Evolutionary conservation across 805 yeast genomes (phyloP).

Genomic region (Wickerhamomyces canadensis): DNA sequence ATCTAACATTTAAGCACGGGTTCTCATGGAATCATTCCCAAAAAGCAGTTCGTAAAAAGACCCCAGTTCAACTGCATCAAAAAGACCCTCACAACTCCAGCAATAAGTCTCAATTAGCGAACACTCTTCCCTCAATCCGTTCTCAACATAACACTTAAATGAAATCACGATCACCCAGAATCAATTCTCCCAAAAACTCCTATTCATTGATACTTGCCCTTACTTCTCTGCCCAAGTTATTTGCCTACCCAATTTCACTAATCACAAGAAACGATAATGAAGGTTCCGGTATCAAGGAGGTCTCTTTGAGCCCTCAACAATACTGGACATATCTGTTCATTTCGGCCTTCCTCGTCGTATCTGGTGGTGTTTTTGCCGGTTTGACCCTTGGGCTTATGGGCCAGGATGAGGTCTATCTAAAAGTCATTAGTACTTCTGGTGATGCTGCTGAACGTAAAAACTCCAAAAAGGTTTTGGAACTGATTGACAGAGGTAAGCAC

Average conservation of each 20-base stretch:
- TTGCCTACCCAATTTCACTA: constrained; percentile 10
- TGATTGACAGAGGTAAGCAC: constrained; percentile 83
- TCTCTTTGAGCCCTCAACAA: constrained; percentile 14
- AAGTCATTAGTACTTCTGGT: constrained; percentile 90
- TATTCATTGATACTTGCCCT: constrained; percentile 6
- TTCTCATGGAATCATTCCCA: no score
- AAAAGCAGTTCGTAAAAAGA: no score
- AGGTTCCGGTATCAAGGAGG: neutral
- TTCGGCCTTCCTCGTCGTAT: constrained; percentile 56
- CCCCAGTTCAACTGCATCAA: no score
- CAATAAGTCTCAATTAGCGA: no score
- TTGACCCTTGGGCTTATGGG: constrained; percentile 96
- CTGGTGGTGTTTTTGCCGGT: constrained; percentile 92
- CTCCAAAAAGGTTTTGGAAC: constrained; percentile 64
- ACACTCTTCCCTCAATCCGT: no score
- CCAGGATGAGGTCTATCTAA: constrained; percentile 91
- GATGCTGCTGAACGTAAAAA: constrained; percentile 56
- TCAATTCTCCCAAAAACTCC: constrained; percentile 5
- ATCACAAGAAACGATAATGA: constrained; percentile 5
- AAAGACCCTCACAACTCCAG: no score
- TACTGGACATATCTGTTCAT: constrained; percentile 29
- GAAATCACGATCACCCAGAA: constrained; percentile 5
- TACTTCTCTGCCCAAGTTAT: constrained; percentile 9
- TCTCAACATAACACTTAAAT: no score
- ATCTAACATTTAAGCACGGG: neutral